Conservation (phyloP, 2,329 filamentous ascomycete species). For the Colletotrichum phormii region DNA sequence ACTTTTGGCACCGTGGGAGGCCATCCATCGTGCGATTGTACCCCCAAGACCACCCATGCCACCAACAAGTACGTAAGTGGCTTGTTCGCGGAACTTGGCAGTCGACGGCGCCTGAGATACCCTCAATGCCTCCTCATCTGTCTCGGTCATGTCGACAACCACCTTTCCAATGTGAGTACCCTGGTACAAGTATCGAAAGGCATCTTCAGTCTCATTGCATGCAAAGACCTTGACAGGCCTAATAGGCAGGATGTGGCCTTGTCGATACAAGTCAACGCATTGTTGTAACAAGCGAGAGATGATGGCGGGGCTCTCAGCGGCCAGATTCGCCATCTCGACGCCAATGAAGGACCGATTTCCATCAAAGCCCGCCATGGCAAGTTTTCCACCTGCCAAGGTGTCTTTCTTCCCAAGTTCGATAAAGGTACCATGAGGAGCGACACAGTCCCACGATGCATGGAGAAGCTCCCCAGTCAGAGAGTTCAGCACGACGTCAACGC, state of each 20-base stretch:
- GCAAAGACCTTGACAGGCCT: neutral
- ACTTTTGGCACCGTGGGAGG: slow-evolving; percentile 43
- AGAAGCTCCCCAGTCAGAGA: slow-evolving; percentile 56
- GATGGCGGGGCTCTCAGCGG: slow-evolving; percentile 24
- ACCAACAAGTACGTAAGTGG: slow-evolving; percentile 41
- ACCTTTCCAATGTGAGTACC: neutral
- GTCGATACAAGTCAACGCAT: neutral
- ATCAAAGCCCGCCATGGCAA: slow-evolving; percentile 60
- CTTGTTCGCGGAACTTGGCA: neutral
- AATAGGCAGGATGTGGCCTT: neutral
- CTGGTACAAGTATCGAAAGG: neutral
- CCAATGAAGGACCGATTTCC: slow-evolving; percentile 48
- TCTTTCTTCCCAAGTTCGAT: slow-evolving; percentile 60
- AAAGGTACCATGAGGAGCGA: slow-evolving; percentile 57
- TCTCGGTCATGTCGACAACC: neutral
- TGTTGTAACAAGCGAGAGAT: neutral
- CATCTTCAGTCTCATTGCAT: neutral
- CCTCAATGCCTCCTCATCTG: neutral
- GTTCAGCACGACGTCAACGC: slow-evolving; percentile 55
- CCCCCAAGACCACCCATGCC: slow-evolving; percentile 47
- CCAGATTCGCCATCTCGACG: slow-evolving; percentile 46
- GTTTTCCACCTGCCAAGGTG: slow-evolving; percentile 50
- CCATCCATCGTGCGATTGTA: slow-evolving; percentile 45
- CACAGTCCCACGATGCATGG: slow-evolving; percentile 55
- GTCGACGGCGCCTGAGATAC: too few species aligned